A percentile compares a stretch with the other conserved stretches of the same genome.
Conservation (phyloP, 2,329 filamentous ascomycete genomes). For the Westerdykella aurantiaca region DNA sequence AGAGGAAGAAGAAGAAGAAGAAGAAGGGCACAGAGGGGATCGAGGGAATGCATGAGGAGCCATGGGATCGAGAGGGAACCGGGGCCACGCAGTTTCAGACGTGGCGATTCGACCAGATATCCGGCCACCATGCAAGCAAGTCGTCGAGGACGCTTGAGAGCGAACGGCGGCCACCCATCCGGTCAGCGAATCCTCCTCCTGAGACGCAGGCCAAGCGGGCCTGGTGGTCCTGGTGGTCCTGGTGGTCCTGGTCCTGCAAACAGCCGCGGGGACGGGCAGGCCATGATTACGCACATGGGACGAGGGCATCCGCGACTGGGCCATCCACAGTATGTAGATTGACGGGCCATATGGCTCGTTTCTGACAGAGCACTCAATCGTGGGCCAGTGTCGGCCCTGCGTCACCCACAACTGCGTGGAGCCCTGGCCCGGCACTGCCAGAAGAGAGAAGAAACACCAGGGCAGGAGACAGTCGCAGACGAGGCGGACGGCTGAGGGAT, state of each 20-base stretch:
- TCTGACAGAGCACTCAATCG: background rate
- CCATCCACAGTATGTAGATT: no score
- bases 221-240: no score
- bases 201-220: constrained; percentile 9
- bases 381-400: constrained; percentile 5
- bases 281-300: constrained; percentile 10
- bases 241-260: no score
- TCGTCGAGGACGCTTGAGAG: background rate
- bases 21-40: background rate
- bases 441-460: background rate
- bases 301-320: constrained; percentile 1
- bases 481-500: background rate
- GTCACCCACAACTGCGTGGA: constrained; percentile 5
- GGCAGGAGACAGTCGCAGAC: no score
- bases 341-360: background rate
- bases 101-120: constrained; percentile 10
- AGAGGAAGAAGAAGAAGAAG: background rate
- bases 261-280: constrained; percentile 3
- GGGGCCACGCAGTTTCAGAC: constrained; percentile 19
- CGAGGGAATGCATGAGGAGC: background rate
- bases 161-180: constrained; percentile 9
- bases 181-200: constrained; percentile 4
- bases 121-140: background rate
- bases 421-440: no score
- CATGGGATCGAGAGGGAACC: constrained; percentile 8